These are phyloP conservation scores for Populus ilicifolia DNA, from an alignment of 345 rosid genomes.

Conservation along the genomic window DNA sequence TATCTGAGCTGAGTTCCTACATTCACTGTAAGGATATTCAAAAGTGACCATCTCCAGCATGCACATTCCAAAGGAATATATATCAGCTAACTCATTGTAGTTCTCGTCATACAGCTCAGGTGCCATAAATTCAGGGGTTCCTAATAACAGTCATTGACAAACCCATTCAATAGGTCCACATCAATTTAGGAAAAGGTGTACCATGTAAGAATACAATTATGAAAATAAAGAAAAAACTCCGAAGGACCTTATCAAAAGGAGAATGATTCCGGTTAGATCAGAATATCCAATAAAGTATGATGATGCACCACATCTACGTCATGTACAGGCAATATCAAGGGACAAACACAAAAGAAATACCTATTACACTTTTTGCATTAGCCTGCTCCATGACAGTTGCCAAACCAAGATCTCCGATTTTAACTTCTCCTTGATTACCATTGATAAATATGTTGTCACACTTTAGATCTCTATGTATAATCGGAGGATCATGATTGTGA, in stretches of 20 bases:
- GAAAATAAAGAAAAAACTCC: not conserved
- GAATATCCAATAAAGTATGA: not conserved
- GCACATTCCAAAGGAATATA: constrained; percentile 30
- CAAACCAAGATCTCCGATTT: constrained; percentile 28
- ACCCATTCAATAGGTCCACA: not conserved
- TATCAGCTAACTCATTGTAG: constrained; percentile 25
- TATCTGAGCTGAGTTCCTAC: constrained; percentile 26
- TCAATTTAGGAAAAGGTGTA: constrained; percentile 3
- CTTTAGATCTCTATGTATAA: constrained; percentile 15
- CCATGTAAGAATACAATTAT: not conserved
- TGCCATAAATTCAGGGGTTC: constrained; percentile 32
- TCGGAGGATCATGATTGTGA: constrained; percentile 14
- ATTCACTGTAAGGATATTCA: constrained; percentile 26
- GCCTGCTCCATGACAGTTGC: constrained; percentile 25
- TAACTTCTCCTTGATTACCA: constrained; percentile 19
- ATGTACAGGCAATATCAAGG: constrained; percentile 10
- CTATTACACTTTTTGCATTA: constrained; percentile 25
- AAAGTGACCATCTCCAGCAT: constrained; percentile 27
- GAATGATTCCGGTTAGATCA: not conserved
- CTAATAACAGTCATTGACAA: constrained; percentile 21
- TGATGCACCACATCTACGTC: not conserved
- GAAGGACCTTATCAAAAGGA: not conserved
- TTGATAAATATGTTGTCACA: constrained; percentile 17
- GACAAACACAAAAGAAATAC: constrained; percentile 14
- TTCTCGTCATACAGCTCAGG: constrained; percentile 28